phyloP scores from a whole-genome alignment of 306 rosid genomes.

The Rosa persica region DNA sequence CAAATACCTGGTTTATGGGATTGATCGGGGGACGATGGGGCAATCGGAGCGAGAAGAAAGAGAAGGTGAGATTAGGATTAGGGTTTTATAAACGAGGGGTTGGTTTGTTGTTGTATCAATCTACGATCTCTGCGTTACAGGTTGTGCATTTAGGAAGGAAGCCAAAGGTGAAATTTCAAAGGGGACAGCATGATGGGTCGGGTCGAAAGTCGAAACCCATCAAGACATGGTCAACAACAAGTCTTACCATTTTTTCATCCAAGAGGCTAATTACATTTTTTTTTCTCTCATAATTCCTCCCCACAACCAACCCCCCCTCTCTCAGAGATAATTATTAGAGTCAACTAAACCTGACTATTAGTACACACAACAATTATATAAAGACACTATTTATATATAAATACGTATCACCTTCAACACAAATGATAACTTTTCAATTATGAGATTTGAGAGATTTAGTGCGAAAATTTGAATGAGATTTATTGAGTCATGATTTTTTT shows the following conservation, averaged over 20 bases:
- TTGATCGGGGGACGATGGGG: conserved; percentile 34
- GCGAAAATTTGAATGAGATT: no score
- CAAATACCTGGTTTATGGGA: conserved; percentile 21
- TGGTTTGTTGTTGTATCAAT: background rate
- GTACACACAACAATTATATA: no score
- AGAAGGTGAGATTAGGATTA: conserved; percentile 1
- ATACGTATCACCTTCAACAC: no score
- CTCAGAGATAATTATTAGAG: no score
- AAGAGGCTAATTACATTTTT: no score
- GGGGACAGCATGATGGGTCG: conserved; percentile 1
- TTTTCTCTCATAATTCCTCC: no score
- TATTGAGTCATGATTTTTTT: no score
- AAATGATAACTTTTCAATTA: no score
- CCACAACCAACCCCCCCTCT: no score
- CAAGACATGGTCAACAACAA: background rate
- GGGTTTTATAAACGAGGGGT: background rate
- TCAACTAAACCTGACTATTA: no score
- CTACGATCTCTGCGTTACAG: conserved; percentile 22
- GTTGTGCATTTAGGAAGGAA: conserved; percentile 19
- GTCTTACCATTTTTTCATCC: background rate
- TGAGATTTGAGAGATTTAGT: no score
- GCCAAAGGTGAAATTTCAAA: background rate
- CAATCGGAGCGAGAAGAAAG: background rate
- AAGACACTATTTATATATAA: no score
- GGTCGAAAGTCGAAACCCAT: background rate